Conservation (phyloP, 202 grass and related monocot species). For the Bolboschoenoplectus hybrid region DNA sequence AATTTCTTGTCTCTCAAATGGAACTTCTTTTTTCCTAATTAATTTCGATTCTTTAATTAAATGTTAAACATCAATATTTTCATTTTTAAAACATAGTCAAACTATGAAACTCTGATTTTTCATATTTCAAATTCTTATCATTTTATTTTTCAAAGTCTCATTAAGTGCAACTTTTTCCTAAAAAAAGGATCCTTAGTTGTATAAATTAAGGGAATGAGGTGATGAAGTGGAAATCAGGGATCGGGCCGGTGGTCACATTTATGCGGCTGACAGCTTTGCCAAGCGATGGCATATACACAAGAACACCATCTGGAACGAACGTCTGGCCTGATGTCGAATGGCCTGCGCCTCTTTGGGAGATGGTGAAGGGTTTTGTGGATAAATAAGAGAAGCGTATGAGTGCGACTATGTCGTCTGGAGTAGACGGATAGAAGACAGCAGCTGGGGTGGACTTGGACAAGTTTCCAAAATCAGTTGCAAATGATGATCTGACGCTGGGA, state of each 20-base stretch:
- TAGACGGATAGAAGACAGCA: constrained; percentile 51
- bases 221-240: background rate
- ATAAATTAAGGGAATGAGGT: too few relatives aligned
- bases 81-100: too few relatives aligned
- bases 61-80: too few relatives aligned
- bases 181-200: too few relatives aligned
- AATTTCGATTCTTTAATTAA: too few relatives aligned
- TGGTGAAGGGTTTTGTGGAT: constrained; percentile 52
- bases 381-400: constrained; percentile 52
- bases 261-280: constrained; percentile 30
- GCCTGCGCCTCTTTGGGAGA: constrained; percentile 51
- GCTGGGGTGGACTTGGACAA: constrained; percentile 44
- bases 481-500: constrained; percentile 21
- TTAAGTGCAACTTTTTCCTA: too few relatives aligned
- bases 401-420: constrained; percentile 45
- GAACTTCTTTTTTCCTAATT: too few relatives aligned
- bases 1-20: too few relatives aligned
- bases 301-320: constrained; percentile 47
- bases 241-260: constrained; percentile 34
- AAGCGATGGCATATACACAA: constrained; percentile 58
- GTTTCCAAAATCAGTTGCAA: constrained; percentile 56
- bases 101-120: too few relatives aligned
- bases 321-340: constrained; percentile 58
- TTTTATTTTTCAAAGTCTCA: too few relatives aligned
- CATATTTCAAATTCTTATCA: too few relatives aligned